Conservation (phyloP, 2,329 filamentous ascomycete species). For the Xylariaceae sp. region DNA sequence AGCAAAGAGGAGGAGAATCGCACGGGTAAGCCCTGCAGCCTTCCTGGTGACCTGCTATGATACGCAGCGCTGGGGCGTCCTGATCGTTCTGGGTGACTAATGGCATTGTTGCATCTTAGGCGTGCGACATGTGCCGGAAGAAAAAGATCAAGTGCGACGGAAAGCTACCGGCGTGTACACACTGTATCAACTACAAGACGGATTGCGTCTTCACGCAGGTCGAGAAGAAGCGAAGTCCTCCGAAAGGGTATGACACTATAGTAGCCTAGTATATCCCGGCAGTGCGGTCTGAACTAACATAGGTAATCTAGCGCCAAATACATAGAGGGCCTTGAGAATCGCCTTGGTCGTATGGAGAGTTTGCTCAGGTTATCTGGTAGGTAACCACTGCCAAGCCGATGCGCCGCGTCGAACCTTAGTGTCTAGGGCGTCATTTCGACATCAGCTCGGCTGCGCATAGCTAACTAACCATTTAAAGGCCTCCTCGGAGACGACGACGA, state of each 20-base stretch:
- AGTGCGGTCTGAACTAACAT: slow-evolving; percentile 3
- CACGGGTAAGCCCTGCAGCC: slow-evolving; percentile 65
- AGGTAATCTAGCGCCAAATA: slow-evolving; percentile 78
- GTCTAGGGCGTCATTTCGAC: neutral
- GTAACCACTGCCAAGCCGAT: slow-evolving; percentile 24
- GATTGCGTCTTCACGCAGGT: slow-evolving; percentile 97
- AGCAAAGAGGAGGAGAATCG: slow-evolving; percentile 86
- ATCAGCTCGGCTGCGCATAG: neutral
- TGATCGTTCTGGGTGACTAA: slow-evolving; percentile 15
- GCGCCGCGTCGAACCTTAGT: neutral
- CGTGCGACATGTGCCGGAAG: slow-evolving; percentile 83
- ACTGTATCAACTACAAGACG: slow-evolving; percentile 97
- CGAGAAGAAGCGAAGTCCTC: slow-evolving; percentile 97
- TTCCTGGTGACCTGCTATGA: neutral
- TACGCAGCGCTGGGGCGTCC: neutral
- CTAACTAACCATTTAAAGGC: slow-evolving; percentile 52
- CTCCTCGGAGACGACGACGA: slow-evolving; percentile 86
- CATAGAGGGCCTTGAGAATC: slow-evolving; percentile 94
- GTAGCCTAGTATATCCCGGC: neutral
- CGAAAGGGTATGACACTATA: slow-evolving; percentile 76
- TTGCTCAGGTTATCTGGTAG: slow-evolving; percentile 80
- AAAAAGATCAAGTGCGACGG: slow-evolving; percentile 89
- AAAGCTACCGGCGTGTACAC: slow-evolving; percentile 91
- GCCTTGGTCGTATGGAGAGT: slow-evolving; percentile 94
- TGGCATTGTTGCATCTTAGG: slow-evolving; percentile 53